Percentiles rank a stretch among this genome's conserved stretches.
phyloP scores from a whole-genome alignment of 768 basidiomycete genomes.

The Tylopilus intermedius region DNA sequence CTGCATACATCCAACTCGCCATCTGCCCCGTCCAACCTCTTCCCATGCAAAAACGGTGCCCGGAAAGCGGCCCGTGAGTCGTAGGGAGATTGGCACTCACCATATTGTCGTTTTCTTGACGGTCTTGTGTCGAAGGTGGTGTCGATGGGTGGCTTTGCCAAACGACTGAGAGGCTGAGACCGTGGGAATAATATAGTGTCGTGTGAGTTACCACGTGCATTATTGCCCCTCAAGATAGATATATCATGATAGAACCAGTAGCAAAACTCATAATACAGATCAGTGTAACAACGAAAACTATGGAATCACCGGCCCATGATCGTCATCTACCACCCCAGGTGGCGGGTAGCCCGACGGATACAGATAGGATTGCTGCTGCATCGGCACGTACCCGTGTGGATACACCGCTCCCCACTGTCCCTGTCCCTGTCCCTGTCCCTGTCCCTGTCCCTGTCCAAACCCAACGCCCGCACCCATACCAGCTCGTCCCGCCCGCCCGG shows the following conservation, averaged over 20 bases:
- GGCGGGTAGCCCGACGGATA: slow-evolving; percentile 18
- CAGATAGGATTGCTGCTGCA: slow-evolving; percentile 13
- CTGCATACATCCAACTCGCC: slow-evolving; percentile 15
- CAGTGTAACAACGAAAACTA: not conserved
- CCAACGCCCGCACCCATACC: not conserved
- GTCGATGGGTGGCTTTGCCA: not conserved
- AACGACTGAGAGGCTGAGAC: slow-evolving; percentile 13
- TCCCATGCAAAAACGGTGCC: slow-evolving; percentile 6
- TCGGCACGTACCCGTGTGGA: slow-evolving; percentile 21
- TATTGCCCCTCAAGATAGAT: too few relatives aligned
- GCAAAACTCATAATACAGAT: not conserved
- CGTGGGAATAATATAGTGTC: slow-evolving; percentile 17
- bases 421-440: not conserved
- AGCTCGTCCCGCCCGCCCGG: not conserved
- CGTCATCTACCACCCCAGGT: not conserved
- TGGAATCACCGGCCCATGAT: not conserved
- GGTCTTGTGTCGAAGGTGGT: slow-evolving; percentile 22
- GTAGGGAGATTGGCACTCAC: slow-evolving; percentile 35
- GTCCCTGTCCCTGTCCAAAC: not conserved
- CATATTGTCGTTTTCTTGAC: slow-evolving; percentile 40
- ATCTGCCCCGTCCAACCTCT: slow-evolving; percentile 18
- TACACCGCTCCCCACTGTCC: slow-evolving; percentile 10
- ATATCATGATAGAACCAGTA: too few relatives aligned
- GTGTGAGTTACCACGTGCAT: slow-evolving; percentile 6
- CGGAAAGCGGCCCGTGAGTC: slow-evolving; percentile 4